phyloP scores from a whole-genome alignment of 345 rosid species.

The Dipteronia dyeriana region DNA sequence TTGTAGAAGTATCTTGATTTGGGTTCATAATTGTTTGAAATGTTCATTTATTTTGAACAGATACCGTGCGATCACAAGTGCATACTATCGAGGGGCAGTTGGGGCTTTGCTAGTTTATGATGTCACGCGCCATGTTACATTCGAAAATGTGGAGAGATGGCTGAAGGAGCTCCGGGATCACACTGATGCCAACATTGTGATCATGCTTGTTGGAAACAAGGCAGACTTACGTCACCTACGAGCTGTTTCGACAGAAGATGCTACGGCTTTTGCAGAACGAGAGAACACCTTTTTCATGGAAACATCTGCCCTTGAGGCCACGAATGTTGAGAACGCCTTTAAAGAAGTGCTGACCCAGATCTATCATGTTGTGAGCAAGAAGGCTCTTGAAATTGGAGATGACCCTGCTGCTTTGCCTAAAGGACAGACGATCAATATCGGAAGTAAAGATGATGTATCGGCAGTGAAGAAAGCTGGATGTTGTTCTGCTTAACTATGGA shows the following conservation, averaged over 20 bases:
- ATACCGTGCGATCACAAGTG: conserved; percentile 91
- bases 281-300: conserved; percentile 84
- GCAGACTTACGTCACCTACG: conserved; percentile 85
- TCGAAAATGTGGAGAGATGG: conserved; percentile 90
- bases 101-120: conserved; percentile 86
- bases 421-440: conserved; percentile 74
- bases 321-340: conserved; percentile 81
- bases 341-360: conserved; percentile 83
- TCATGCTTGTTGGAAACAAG: conserved; percentile 94
- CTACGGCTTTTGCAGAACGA: conserved; percentile 63
- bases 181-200: conserved; percentile 80
- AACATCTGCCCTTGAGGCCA: conserved; percentile 84
- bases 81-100: conserved; percentile 86
- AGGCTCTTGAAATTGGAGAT: conserved; percentile 78
- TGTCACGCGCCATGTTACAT: conserved; percentile 81
- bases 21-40: neutral
- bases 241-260: conserved; percentile 73
- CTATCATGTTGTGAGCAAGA: conserved; percentile 74
- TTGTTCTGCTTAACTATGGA: conserved; percentile 50
- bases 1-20: neutral
- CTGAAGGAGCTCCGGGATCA: conserved; percentile 85
- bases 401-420: conserved; percentile 84
- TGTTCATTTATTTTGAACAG: conserved; percentile 21
- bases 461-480: conserved; percentile 80
- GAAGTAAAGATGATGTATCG: conserved; percentile 72